Evolutionary conservation across 495 filamentous ascomycete genomes (phyloP), one percentile per base, ranked within the genome.

Genomic region (Pseudoneurospora amorphoporcata): DNA sequence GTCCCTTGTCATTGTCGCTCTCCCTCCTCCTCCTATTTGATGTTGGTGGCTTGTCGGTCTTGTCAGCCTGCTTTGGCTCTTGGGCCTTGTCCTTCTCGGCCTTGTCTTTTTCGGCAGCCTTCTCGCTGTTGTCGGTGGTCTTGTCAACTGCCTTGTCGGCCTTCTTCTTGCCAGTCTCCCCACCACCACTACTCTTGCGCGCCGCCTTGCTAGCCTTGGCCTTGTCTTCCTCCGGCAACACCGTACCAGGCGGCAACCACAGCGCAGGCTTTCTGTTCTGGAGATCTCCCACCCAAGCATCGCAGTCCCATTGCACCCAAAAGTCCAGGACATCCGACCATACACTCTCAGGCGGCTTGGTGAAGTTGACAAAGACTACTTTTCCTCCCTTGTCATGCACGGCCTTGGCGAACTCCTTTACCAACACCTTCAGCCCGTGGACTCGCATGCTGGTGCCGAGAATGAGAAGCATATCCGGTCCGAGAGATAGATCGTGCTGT

Each of bases 231-330:
- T 82, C 80, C 1, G 77, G 71, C 14, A 80, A 69, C 3, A 77
- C 79, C 2, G 78, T 72, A 4, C 82, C 83, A 12, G 82, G 83
- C 2, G 84, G 83, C 23, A 86, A 74, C 88, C 88, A 91, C 10
- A 91, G 82, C 45, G 85, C 85, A 6, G 81, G 82, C 72, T 88
- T 86, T 70, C 86, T 82, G 53, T 81, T 72, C 73, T 86, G 87
- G 72, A 91, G 77, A 71, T 90, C 86, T 35, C 81, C 79, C 16
- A 92, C 89, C 89, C 90, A 92, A n/a, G 82, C 85, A 72, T 92
- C 90, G 69, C 90, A 92, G 71, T 92, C 90, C 88, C 89, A 91
- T 39, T 88, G 84, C 3, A 92, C 84, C 85, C 89, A 91, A 61
- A 87, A 89, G 76, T 92, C 90, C 69, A 92, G 87, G 2, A 91